Percentiles rank a stretch among this genome's conserved stretches.
Evolutionary conservation across 176 grass and related monocot genomes (phyloP).

Genomic region (Oryza glaberrima): DNA sequence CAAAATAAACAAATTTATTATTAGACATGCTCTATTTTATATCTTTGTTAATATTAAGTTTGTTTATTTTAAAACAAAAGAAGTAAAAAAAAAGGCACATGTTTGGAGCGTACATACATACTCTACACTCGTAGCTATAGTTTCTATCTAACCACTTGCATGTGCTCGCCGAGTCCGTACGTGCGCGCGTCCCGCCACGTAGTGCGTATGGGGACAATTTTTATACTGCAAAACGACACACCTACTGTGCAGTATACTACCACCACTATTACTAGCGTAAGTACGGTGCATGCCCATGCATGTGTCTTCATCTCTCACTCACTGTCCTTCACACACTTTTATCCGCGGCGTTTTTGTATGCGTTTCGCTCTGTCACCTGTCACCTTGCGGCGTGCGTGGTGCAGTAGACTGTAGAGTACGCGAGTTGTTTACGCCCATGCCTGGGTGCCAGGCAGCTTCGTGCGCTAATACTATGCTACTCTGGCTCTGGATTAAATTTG

Average conservation of each 20-base stretch:
- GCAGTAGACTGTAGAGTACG: not conserved
- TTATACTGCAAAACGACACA: conserved; percentile 23
- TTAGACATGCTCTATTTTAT: too few relatives aligned
- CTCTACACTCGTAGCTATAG: not conserved
- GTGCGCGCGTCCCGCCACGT: conserved; percentile 20
- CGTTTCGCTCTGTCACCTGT: not conserved
- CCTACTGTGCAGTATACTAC: not conserved
- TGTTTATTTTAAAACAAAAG: too few relatives aligned
- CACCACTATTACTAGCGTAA: not conserved
- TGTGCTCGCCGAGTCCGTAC: not conserved
- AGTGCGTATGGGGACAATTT: not conserved
- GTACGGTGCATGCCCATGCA: conserved; percentile 15
- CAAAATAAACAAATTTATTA: too few relatives aligned
- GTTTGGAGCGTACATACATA: too few relatives aligned
- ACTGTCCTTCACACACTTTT: not conserved
- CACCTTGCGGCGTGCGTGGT: conserved; percentile 5
- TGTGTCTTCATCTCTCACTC: not conserved
- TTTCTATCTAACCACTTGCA: not conserved
- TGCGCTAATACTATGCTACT: not conserved
- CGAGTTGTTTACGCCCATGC: conserved; percentile 33
- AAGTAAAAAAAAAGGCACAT: too few relatives aligned
- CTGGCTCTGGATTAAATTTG: not conserved
- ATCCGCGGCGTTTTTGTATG: not conserved
- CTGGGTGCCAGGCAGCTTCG: conserved; percentile 32
- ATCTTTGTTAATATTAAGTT: too few relatives aligned